These are phyloP conservation scores for Colletotrichum euphorbiae DNA, from an alignment of 2,329 filamentous ascomycete species.

Conservation along the genomic window DNA sequence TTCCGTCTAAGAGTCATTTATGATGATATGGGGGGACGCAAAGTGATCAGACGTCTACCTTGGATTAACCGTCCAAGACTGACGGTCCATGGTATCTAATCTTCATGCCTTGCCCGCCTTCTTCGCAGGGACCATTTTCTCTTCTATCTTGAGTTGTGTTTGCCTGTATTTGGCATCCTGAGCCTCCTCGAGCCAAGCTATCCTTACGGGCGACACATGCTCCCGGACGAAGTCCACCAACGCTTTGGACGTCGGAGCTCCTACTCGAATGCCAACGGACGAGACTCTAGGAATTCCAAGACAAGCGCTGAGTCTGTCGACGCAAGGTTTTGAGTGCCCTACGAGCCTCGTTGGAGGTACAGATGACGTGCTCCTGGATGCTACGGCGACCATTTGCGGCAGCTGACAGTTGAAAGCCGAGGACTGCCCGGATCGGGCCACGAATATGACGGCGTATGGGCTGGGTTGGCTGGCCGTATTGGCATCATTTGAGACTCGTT, in stretches of 20 bases:
- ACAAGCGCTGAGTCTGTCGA: conserved; percentile 65
- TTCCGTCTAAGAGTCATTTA: too few relatives aligned
- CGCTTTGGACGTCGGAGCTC: conserved; percentile 67
- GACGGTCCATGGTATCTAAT: background rate
- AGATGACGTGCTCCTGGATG: conserved; percentile 56
- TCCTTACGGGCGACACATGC: conserved; percentile 63
- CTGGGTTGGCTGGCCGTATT: background rate
- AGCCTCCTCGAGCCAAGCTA: conserved; percentile 61
- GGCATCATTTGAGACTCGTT: conserved; percentile 50
- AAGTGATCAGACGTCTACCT: too few relatives aligned
- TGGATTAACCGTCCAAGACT: too few relatives aligned
- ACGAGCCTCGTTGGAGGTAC: conserved; percentile 66
- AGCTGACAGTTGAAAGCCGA: conserved; percentile 70
- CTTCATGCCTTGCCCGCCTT: conserved; percentile 28
- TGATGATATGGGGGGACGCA: too few relatives aligned
- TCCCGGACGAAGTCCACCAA: conserved; percentile 67
- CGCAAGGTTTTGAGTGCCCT: conserved; percentile 70
- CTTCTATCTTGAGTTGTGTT: conserved; percentile 41
- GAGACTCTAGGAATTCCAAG: conserved; percentile 74
- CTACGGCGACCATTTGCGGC: conserved; percentile 64
- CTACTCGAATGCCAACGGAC: conserved; percentile 68
- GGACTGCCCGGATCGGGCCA: conserved; percentile 67
- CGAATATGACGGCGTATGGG: conserved; percentile 66
- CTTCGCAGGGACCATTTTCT: conserved; percentile 36
- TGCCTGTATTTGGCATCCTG: conserved; percentile 44